Evolutionary conservation across 2,329 filamentous ascomycete species (phyloP).

Genomic region (Monilinia fructigena): DNA sequence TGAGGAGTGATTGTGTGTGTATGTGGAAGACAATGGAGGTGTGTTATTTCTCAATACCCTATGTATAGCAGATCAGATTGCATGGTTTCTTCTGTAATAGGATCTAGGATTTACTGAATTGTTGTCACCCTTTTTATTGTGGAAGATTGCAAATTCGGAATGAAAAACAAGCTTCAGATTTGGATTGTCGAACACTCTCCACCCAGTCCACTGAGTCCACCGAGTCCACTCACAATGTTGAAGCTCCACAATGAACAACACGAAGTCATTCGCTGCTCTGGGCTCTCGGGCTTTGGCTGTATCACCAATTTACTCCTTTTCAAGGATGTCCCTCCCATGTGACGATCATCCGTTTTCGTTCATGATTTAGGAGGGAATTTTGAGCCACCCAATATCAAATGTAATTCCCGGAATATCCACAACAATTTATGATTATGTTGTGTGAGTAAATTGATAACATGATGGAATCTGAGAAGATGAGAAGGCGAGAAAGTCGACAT

Average conservation of each 20-base stretch:
- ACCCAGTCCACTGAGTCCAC: neutral
- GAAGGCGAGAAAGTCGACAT: too few relatives aligned
- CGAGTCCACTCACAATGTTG: slow-evolving; percentile 4
- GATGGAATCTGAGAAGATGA: too few relatives aligned
- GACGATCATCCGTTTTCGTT: slow-evolving; percentile 21
- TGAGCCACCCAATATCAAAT: neutral
- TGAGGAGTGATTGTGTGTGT: slow-evolving; percentile 37
- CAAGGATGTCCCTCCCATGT: slow-evolving; percentile 15
- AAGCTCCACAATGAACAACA: slow-evolving; percentile 1
- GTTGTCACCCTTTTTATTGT: neutral
- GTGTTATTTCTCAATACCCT: slow-evolving; percentile 1
- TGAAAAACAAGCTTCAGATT: neutral
- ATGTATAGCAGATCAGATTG: neutral
- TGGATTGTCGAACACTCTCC: neutral
- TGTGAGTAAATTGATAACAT: too few relatives aligned
- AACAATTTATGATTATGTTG: neutral
- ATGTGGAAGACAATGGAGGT: slow-evolving; percentile 9
- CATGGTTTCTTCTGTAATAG: neutral
- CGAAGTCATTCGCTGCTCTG: neutral
- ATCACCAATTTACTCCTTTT: slow-evolving; percentile 14
- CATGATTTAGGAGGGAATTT: neutral
- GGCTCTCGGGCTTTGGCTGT: neutral
- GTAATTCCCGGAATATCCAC: neutral
- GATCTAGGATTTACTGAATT: neutral
- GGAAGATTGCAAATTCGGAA: slow-evolving; percentile 11